Evolutionary conservation across 306 rosid species (phyloP), one percentile per base, ranked within the genome.

Genomic region (Lathyrus tuberosus): DNA sequence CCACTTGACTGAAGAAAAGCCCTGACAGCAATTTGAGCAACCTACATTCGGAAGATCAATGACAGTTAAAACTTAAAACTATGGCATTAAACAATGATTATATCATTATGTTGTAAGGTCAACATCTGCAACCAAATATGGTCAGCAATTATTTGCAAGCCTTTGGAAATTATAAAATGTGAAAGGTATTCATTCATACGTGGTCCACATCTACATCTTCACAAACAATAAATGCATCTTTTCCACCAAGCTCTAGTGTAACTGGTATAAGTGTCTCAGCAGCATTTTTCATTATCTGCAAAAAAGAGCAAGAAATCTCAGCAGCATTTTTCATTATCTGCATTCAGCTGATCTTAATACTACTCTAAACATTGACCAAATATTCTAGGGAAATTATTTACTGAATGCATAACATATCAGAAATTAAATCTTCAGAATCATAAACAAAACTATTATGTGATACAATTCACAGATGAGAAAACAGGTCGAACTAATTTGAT

Each of bases 211-310:
- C 96, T 65, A 73, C 95, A 73, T 95, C 97, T 24, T 95, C 95
- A 48, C 97, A 95, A 57, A 95, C 95, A 67, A 95, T 87, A 83
- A 95, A 95, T 75, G 96, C 88, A 84, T 91, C 97, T 90, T 95
- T 95, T 74, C 99, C 99, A 53, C 99, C 99, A 80, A 95, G 92
- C 89, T 95, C 99, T 42, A 95, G 88, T 2, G 99, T 95, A 69
- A 95, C 91, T 24, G 97, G 99, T 65, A 77, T 80, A 68, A 95
- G 95, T 10, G 81, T 91, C 77, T 89, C 96, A 14, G 97, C 79
- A 56, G 99, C 99, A 82, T 62, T 87, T 83, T 78, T 83, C 97
- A 95, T 95, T 83, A 95, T 95, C 99, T 95, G 91, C 78, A 85
- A 22, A 71, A 67, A 80, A 76, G 58, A 67, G 53, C 44, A 49